Evolutionary conservation across 2,329 filamentous ascomycete genomes (phyloP), one percentile per base, ranked within the genome.

Genomic region (Corynespora cassiicola): DNA sequence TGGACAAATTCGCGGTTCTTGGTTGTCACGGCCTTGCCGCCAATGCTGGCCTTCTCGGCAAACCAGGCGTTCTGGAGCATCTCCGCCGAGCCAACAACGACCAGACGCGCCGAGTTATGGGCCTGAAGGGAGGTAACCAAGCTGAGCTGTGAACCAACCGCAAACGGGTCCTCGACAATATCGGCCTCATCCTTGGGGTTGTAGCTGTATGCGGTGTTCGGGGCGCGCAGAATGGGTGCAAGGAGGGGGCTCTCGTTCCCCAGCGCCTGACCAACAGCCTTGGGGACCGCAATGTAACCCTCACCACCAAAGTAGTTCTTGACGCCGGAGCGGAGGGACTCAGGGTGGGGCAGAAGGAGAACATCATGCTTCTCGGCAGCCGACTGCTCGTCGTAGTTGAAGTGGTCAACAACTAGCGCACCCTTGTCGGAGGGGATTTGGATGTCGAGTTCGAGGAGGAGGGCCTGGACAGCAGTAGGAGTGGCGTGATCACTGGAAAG

Each of bases 11-110:
- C 88, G 58, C 84, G 81, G 74, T 99, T 99, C 54, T 79, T 80
- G 9, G 88, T 86, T 66, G 81, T 80, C 27, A 79, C 74, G 46
- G 78, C 73, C 62, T 82, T 83, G 39, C 75, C 76, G 29, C 61
- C 67, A 31, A 72, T 66, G 6, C 73, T 70, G 31, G 95, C 89
- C 65, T 84, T 84, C 38, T 87, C 87, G 39, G 86, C 85, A 61
- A 96, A 90, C 89, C 92, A 97, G 69, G 84, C 79, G 70, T 99
- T 84, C 71, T 90, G 83, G 47, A 99, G 78, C 74, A 92, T 84
- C 72, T 96, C 94, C 19, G 85, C 85, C 18, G 90, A 88, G 39
- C 91, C 92, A 25, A 97, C 73, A 14, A 99, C 80, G 22, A 87
- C 86, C 62, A 99, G 81, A 42, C 94, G 87, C 6, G 94, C 94